These are phyloP conservation scores for Ormosia semicastrata DNA, from an alignment of 306 rosid species.

Conservation along the genomic window DNA sequence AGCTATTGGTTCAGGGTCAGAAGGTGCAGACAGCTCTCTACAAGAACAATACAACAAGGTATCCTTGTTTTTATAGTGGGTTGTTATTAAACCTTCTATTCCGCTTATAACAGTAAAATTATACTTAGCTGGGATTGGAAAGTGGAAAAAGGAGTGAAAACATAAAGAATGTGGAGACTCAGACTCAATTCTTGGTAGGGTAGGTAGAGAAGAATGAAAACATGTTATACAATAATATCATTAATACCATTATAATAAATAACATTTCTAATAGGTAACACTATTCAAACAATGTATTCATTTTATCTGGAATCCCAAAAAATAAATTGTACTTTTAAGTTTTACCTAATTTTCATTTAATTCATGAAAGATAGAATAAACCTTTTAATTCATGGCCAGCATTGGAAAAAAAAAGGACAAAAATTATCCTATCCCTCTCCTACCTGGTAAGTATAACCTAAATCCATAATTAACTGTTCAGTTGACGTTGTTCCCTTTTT, in stretches of 20 bases:
- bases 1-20: slow-evolving; percentile 98
- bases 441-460: background rate
- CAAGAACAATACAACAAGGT: slow-evolving; percentile 99
- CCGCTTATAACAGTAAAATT: background rate
- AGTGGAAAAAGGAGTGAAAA: background rate
- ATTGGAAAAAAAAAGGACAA: no score
- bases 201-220: background rate
- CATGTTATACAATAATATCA: background rate
- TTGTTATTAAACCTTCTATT: background rate
- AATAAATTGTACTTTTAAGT: background rate
- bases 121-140: background rate
- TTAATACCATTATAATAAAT: background rate
- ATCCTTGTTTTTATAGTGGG: background rate
- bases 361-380: background rate
- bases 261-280: background rate
- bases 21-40: slow-evolving; percentile 98
- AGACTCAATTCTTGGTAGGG: background rate
- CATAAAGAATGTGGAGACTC: background rate
- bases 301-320: background rate
- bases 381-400: background rate
- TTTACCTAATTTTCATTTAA: background rate
- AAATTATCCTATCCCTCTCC: background rate
- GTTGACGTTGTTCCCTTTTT: background rate
- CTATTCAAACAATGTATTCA: background rate
- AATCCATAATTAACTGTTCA: background rate